phyloP scores from a whole-genome alignment of 495 filamentous ascomycete species.

The Parathielavia appendiculata region DNA sequence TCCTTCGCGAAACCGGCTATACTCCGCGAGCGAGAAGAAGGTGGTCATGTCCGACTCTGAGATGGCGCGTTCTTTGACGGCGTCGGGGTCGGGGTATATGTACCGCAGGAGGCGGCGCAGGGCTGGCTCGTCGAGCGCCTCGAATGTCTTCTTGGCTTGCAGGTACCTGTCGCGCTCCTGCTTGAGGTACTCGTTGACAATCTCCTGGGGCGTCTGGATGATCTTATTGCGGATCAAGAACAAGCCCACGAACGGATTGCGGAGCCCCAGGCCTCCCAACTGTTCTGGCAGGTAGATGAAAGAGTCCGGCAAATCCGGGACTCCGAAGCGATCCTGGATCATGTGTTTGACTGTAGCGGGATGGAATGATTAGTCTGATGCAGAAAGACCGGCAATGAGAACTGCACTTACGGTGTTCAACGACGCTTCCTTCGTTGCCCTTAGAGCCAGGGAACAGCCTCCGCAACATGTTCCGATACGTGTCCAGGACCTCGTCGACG shows the following conservation, averaged over 20 bases:
- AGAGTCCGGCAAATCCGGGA: conserved; percentile 54
- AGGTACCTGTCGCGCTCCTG: conserved; percentile 37
- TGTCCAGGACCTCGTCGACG: conserved; percentile 56
- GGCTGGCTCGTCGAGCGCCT: conserved; percentile 39
- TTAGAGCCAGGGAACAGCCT: conserved; percentile 37
- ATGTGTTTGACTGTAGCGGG: conserved; percentile 38
- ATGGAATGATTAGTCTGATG: background rate
- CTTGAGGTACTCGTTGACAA: conserved; percentile 35
- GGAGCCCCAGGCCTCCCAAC: conserved; percentile 52
- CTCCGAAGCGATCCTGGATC: conserved; percentile 50
- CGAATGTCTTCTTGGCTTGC: conserved; percentile 32
- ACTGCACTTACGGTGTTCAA: conserved; percentile 31
- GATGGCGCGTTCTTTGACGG: background rate
- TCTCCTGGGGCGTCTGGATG: conserved; percentile 29
- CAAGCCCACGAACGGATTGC: conserved; percentile 49
- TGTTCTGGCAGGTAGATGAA: conserved; percentile 56
- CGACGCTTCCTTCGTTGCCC: conserved; percentile 24
- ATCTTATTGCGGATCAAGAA: conserved; percentile 35
- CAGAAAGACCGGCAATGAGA: too few species aligned
- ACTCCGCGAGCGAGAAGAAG: conserved; percentile 51
- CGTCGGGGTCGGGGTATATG: conserved; percentile 8
- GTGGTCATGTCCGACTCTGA: conserved; percentile 2
- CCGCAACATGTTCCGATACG: conserved; percentile 53
- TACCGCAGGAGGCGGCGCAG: conserved; percentile 12
- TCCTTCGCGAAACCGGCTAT: conserved; percentile 39